phyloP scores from a whole-genome alignment of 2,329 filamentous ascomycete species.

The Cyphellophora europaea region DNA sequence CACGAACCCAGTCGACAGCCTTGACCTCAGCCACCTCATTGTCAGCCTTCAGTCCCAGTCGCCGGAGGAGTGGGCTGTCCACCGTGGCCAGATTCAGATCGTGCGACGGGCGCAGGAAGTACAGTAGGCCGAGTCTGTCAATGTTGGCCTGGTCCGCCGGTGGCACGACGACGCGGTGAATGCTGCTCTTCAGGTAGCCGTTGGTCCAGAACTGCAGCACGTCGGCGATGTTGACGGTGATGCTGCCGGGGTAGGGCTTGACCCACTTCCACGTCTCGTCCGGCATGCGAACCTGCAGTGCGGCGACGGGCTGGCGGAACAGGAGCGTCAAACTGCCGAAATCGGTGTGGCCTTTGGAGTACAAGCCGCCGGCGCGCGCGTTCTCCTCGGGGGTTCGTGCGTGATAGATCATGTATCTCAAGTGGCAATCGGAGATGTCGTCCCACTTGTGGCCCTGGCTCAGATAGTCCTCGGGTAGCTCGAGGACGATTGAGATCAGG shows the following conservation, averaged over 20 bases:
- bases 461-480: constrained; percentile 49
- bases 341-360: constrained; percentile 45
- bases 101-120: constrained; percentile 35
- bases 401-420: constrained; percentile 52
- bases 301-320: constrained; percentile 49
- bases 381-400: constrained; percentile 39
- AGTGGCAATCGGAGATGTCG: constrained; percentile 46
- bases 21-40: constrained; percentile 16
- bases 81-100: constrained; percentile 22
- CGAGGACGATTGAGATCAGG: constrained; percentile 50
- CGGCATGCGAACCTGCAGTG: constrained; percentile 42
- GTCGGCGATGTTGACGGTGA: constrained; percentile 45
- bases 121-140: constrained; percentile 34
- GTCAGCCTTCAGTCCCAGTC: constrained; percentile 19
- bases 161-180: constrained; percentile 42
- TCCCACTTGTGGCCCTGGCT: constrained; percentile 48
- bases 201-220: constrained; percentile 38
- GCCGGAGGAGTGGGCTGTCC: constrained; percentile 24
- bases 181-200: constrained; percentile 39
- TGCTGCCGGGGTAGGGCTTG: constrained; percentile 34
- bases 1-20: constrained; percentile 25
- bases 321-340: constrained; percentile 47
- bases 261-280: constrained; percentile 40
- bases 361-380: constrained; percentile 32
- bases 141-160: constrained; percentile 38